Evolutionary conservation across 2,329 filamentous ascomycete genomes (phyloP).

Genomic region (Arthrinium phaeospermum): DNA sequence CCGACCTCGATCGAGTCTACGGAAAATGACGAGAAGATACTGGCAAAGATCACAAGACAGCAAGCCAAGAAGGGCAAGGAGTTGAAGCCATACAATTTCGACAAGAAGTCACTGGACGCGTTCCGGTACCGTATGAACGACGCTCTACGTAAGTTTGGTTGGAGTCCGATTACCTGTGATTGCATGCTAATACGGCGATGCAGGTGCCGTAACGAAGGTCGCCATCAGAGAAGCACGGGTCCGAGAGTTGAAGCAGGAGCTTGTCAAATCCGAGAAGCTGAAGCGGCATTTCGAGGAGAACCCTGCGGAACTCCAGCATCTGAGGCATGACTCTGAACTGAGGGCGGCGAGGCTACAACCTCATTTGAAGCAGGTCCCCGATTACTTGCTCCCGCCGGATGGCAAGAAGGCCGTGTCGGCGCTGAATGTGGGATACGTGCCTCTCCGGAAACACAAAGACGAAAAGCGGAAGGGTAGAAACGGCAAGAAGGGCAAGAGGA

Average conservation of each 20-base stretch:
- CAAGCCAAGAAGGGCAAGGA: constrained; percentile 81
- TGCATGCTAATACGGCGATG: neutral
- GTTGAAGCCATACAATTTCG: constrained; percentile 90
- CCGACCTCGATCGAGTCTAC: constrained; percentile 78
- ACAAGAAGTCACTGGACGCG: constrained; percentile 90
- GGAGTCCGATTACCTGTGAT: neutral
- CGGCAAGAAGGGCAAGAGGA: constrained; percentile 52
- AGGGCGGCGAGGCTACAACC: constrained; percentile 82
- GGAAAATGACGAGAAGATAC: constrained; percentile 83
- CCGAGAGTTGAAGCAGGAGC: constrained; percentile 84
- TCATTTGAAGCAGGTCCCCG: constrained; percentile 92
- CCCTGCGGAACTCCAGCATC: constrained; percentile 82
- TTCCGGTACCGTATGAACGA: constrained; percentile 97
- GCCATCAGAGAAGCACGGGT: constrained; percentile 87
- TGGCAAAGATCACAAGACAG: constrained; percentile 79
- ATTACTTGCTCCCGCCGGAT: constrained; percentile 84
- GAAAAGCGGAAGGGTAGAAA: constrained; percentile 52
- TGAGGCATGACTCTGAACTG: constrained; percentile 86
- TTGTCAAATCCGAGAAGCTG: constrained; percentile 92
- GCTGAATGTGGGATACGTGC: constrained; percentile 78
- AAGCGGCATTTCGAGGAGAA: constrained; percentile 98
- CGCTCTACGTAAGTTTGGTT: constrained; percentile 66
- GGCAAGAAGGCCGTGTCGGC: constrained; percentile 71
- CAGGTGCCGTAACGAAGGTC: constrained; percentile 78
- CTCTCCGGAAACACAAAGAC: constrained; percentile 60